Evolutionary conservation across 176 grass and related monocot genomes (phyloP), one percentile per base, ranked within the genome.

Genomic region (Elaeis guineensis): DNA sequence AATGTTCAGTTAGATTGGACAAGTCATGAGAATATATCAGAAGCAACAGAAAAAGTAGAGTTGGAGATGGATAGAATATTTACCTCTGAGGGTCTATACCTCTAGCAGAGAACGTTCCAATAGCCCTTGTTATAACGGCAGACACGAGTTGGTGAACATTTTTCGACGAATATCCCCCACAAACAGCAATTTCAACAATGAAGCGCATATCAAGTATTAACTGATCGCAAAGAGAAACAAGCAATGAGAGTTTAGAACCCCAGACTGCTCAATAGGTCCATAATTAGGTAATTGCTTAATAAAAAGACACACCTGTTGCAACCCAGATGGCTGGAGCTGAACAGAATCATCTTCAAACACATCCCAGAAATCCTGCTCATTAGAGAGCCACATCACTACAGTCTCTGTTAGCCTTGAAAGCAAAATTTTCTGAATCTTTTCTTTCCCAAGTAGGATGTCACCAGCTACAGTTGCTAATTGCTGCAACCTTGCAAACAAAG

Each of bases 181-280:
- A 91, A 17, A 91, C 67, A 51, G 93, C 84, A 77, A 97, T 97
- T 81, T 97, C 93, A 25, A 89, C 83, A 17, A 97, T 78, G 75
- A 97, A 97, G 67, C 85, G 87, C 93, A 97, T 97, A 69, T 97
- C 93, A 61, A 97, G 84, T 63, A 91, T 92, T 72, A 97, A 80
- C 93, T 97, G 70, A 71, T 48, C 17, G 49, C 29, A 62, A n/a
- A 5, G 32, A 62, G 48, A 16, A 70, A 55, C 19, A 39, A 72
- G 52, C 52, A 11, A n/a, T 61, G 12, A 44, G 8, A 44, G 1
- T 44, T 44, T 44, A 14, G 35, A 44, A 44, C 11, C 14, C 35
- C 35, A 14, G 35, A 44, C 35, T 14, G 35, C 11, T 14, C 35
- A 14, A 44, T 3, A 12, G 19, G 28, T 15, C 55, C 11, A 48